A percentile compares a stretch with the other conserved stretches of the same genome.
phyloP scores from a whole-genome alignment of 805 yeast genomes.

The Lipomyces mesembrius region DNA sequence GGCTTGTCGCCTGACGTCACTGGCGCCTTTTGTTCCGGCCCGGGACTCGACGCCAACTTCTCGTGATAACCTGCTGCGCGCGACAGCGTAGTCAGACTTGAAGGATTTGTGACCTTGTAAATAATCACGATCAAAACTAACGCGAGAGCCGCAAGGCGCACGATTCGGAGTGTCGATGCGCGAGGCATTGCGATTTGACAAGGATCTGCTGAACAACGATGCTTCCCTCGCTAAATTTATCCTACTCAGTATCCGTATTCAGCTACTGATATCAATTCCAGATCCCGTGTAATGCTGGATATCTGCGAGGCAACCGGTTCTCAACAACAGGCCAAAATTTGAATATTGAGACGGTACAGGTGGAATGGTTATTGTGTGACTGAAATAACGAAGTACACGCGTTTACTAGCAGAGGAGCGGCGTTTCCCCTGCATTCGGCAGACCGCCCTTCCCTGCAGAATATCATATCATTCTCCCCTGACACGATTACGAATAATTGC shows the following conservation, averaged over 20 bases:
- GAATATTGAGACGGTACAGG: too few species aligned
- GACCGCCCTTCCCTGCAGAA: neutral
- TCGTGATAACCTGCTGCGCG: conserved; percentile 26
- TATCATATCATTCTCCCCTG: neutral
- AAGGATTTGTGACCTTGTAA: conserved; percentile 26
- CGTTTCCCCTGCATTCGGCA: neutral
- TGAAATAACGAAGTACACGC: neutral
- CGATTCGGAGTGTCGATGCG: conserved; percentile 26
- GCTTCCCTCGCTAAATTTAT: neutral
- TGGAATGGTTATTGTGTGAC: too few species aligned
- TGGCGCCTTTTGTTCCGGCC: neutral
- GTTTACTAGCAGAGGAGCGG: neutral
- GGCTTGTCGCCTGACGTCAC: conserved; percentile 2
- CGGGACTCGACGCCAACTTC: neutral
- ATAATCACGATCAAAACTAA: conserved; percentile 21
- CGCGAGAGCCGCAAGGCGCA: conserved; percentile 27
- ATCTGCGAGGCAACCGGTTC: too few species aligned
- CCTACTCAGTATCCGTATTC: neutral
- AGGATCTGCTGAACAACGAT: neutral
- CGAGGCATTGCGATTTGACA: conserved; percentile 19
- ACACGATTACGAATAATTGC: neutral
- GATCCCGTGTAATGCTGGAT: neutral
- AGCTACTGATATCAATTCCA: neutral
- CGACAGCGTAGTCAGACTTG: conserved; percentile 23
- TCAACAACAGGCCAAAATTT: too few species aligned